Percentiles rank a stretch among this genome's conserved stretches.
Evolutionary conservation across 495 filamentous ascomycete species (phyloP).

Genomic region (Aspergillus sclerotioniger): DNA sequence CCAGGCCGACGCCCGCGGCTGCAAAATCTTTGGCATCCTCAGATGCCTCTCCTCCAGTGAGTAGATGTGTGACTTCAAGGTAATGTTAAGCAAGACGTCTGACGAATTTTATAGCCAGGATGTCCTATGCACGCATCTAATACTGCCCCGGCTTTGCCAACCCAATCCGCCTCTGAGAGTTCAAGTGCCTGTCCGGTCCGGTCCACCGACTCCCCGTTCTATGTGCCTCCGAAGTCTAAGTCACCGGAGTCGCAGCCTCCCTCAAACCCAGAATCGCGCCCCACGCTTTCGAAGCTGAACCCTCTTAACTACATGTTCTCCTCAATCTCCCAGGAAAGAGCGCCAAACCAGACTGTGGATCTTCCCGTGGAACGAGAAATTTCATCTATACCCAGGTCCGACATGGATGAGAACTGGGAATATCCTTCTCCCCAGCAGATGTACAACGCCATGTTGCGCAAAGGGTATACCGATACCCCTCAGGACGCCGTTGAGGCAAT

Average conservation of each 20-base stretch:
- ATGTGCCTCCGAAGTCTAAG: slow-evolving; percentile 30
- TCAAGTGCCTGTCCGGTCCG: slow-evolving; percentile 55
- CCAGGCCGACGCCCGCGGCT: slow-evolving; percentile 38
- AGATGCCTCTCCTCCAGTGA: slow-evolving; percentile 64
- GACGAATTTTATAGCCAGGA: slow-evolving; percentile 59
- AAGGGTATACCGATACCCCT: slow-evolving; percentile 92
- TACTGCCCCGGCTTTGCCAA: slow-evolving; percentile 37
- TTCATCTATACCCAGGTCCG: slow-evolving; percentile 83
- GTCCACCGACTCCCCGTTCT: slow-evolving; percentile 45
- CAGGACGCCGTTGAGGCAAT: slow-evolving; percentile 92
- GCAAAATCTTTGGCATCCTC: slow-evolving; percentile 41
- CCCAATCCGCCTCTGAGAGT: slow-evolving; percentile 44
- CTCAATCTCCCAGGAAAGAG: slow-evolving; percentile 73
- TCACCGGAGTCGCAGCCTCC: slow-evolving; percentile 21
- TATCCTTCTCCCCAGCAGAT: slow-evolving; percentile 98
- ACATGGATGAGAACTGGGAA: slow-evolving; percentile 79
- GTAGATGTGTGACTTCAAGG: slow-evolving; percentile 28
- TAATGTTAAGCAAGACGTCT: slow-evolving; percentile 19
- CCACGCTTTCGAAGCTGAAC: slow-evolving; percentile 72
- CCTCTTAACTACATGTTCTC: slow-evolving; percentile 96
- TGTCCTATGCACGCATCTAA: slow-evolving; percentile 86
- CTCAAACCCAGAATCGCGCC: slow-evolving; percentile 26
- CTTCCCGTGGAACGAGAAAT: slow-evolving; percentile 76
- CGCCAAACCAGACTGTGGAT: slow-evolving; percentile 65
- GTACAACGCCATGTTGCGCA: slow-evolving; percentile 96